Evolutionary conservation across 1,284 basidiomycete genomes (phyloP).

Genomic region (Neonothopanus nambi): DNA sequence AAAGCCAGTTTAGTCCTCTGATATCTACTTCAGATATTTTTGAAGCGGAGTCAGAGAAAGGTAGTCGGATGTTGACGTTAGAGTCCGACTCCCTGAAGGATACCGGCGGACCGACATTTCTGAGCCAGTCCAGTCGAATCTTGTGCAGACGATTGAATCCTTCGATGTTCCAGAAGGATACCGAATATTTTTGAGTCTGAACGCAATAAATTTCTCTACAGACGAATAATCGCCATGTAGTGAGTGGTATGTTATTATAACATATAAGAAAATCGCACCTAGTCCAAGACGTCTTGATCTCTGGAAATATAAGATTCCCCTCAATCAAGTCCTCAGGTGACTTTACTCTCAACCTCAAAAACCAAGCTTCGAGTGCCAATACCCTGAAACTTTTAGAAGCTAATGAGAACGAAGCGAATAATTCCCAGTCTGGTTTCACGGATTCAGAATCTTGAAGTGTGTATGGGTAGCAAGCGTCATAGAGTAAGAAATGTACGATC

Average conservation of each 20-base stretch:
- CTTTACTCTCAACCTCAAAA: conserved; percentile 26
- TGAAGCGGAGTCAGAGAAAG: conserved; percentile 27
- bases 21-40: conserved; percentile 30
- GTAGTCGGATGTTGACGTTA: conserved; percentile 18
- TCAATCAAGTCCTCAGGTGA: conserved; percentile 22
- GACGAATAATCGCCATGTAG: background rate
- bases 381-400: conserved; percentile 28
- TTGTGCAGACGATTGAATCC: conserved; percentile 24
- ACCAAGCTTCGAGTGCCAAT: conserved; percentile 32
- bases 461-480: too few relatives aligned
- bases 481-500: too few relatives aligned
- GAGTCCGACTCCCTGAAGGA: too few relatives aligned
- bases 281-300: conserved; percentile 27
- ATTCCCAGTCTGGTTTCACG: conserved; percentile 29
- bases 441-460: conserved; percentile 15
- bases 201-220: conserved; percentile 32
- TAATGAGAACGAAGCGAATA: conserved; percentile 26
- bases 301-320: conserved; percentile 24
- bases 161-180: conserved; percentile 28
- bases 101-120: conserved; percentile 6
- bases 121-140: conserved; percentile 32
- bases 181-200: conserved; percentile 15
- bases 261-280: conserved; percentile 21
- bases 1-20: conserved; percentile 32
- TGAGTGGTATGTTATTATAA: background rate